Percentiles rank a stretch among this genome's conserved stretches.
Conservation (phyloP, 176 grass and related monocot genomes). For the Alloteropsis semialata region DNA sequence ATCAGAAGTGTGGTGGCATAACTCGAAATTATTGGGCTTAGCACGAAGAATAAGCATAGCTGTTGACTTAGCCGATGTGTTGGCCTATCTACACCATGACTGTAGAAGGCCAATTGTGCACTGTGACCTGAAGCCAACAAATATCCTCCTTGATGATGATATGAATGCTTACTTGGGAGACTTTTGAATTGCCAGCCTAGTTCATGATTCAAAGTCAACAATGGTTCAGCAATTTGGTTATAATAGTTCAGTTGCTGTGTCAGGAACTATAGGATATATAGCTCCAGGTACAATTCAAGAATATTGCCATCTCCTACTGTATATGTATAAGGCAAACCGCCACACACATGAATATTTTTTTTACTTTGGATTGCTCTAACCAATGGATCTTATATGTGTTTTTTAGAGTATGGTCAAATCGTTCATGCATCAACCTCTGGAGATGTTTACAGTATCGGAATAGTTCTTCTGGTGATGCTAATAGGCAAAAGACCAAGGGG, state of each 20-base stretch:
- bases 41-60: slow-evolving; percentile 22
- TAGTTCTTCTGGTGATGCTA: background rate
- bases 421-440: background rate
- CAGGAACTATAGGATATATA: slow-evolving; percentile 55
- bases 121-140: too few species aligned
- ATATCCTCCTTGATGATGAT: too few species aligned
- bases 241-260: background rate
- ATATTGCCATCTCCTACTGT: background rate
- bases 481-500: background rate
- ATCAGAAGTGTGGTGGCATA: background rate
- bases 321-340: background rate
- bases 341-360: background rate
- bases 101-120: too few species aligned
- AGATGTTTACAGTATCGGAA: background rate
- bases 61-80: slow-evolving; percentile 28
- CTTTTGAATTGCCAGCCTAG: too few species aligned
- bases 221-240: background rate
- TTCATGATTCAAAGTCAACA: too few species aligned
- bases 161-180: too few species aligned
- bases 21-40: slow-evolving; percentile 9
- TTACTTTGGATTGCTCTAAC: background rate
- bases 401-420: background rate
- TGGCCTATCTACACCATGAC: slow-evolving; percentile 17
- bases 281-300: slow-evolving; percentile 37
- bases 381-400: background rate